Conservation (phyloP, 2,329 filamentous ascomycete species). For the Diaporthe eres region DNA sequence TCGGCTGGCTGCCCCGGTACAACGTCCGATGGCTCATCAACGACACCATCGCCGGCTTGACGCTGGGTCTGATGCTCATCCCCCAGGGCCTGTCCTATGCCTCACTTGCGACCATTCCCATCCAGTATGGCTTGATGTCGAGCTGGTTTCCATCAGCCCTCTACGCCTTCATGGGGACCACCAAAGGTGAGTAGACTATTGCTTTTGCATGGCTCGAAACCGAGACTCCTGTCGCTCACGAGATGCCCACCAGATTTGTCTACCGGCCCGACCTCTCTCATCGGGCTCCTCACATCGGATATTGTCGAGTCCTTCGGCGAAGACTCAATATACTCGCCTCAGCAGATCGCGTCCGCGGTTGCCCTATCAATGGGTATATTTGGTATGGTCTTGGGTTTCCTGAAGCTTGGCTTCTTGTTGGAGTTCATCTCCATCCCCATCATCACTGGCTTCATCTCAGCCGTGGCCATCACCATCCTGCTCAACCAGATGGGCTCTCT, state of each 20-base stretch:
- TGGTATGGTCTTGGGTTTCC: conserved; percentile 69
- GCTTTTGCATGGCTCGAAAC: neutral
- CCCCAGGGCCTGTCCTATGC: conserved; percentile 75
- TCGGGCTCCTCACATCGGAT: conserved; percentile 74
- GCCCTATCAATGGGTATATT: conserved; percentile 76
- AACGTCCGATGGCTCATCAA: conserved; percentile 72
- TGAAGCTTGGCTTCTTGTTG: conserved; percentile 75
- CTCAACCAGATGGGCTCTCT: conserved; percentile 75
- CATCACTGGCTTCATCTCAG: conserved; percentile 75
- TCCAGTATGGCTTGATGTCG: conserved; percentile 72
- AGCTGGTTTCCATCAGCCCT: conserved; percentile 71
- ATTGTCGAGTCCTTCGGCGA: conserved; percentile 67
- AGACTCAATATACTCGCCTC: conserved; percentile 61
- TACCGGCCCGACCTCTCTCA: conserved; percentile 74
- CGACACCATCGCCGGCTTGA: conserved; percentile 73
- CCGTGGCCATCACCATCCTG: conserved; percentile 75
- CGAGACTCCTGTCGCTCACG: neutral
- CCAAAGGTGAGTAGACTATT: conserved; percentile 63
- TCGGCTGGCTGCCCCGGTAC: conserved; percentile 75
- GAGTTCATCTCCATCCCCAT: conserved; percentile 77
- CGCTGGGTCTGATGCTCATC: conserved; percentile 72
- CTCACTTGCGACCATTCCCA: conserved; percentile 72
- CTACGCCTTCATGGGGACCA: conserved; percentile 73
- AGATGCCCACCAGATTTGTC: conserved; percentile 64
- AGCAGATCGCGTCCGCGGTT: conserved; percentile 72